Evolutionary conservation across 1,139 yeast species (phyloP).

Genomic region (Pichia sp.): DNA sequence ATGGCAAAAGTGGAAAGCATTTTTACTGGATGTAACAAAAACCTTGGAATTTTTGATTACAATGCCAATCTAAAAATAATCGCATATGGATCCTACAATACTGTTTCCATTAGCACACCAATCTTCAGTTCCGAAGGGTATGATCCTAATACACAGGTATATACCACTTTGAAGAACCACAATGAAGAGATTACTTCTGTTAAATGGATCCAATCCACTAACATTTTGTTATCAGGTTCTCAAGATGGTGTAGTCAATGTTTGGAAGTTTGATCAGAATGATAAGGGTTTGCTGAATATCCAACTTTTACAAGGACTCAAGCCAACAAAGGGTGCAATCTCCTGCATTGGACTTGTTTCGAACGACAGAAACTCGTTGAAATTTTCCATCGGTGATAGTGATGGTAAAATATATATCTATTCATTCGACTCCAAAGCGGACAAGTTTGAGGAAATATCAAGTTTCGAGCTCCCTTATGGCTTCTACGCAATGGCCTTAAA

Average conservation of each 20-base stretch:
- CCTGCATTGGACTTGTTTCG: conserved; percentile 33
- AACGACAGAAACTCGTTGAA: conserved; percentile 20
- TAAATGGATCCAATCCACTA: conserved; percentile 47
- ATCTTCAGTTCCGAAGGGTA: conserved; percentile 34
- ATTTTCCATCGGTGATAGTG: conserved; percentile 63
- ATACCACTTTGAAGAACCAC: conserved; percentile 56
- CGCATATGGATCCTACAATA: conserved; percentile 74
- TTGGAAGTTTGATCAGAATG: conserved; percentile 44
- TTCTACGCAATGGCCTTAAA: conserved; percentile 67
- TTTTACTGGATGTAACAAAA: conserved; percentile 77
- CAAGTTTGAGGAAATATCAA: conserved; percentile 33
- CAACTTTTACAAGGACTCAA: conserved; percentile 35
- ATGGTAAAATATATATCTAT: conserved; percentile 59
- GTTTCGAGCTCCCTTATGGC: conserved; percentile 43
- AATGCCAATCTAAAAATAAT: conserved; percentile 39
- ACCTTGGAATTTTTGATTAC: conserved; percentile 63
- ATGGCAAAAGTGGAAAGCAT: conserved; percentile 45
- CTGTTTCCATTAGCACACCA: conserved; percentile 68
- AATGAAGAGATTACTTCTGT: conserved; percentile 56
- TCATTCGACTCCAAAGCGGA: conserved; percentile 18
- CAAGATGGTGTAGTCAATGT: conserved; percentile 61
- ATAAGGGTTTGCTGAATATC: conserved; percentile 23
- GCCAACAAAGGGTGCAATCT: conserved; percentile 39
- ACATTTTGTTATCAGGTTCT: conserved; percentile 54
- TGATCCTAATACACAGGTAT: conserved; percentile 42